These are phyloP conservation scores for Aspergillus sp. DNA, from an alignment of 2,329 filamentous ascomycete species.

Conservation along the genomic window DNA sequence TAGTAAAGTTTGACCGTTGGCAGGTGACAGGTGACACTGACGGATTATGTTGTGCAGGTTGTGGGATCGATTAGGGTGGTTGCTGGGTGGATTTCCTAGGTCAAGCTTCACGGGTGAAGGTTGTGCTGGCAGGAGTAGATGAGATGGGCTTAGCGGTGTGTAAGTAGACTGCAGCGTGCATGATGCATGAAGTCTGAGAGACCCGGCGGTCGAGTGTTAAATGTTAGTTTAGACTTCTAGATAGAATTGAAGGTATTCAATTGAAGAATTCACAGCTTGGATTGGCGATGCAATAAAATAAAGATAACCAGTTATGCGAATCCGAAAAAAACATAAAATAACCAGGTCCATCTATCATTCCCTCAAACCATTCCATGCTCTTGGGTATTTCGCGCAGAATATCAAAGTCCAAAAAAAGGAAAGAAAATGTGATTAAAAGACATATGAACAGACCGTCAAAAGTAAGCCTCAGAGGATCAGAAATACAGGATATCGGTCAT, in stretches of 20 bases:
- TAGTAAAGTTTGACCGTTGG: too few species aligned
- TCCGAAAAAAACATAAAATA: not conserved
- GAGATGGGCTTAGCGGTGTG: too few species aligned
- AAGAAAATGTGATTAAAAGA: not conserved
- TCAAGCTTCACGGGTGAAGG: too few species aligned
- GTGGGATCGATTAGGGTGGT: too few species aligned
- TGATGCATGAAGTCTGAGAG: too few species aligned
- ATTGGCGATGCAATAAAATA: not conserved
- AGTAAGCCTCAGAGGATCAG: not conserved
- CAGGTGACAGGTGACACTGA: too few species aligned
- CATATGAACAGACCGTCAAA: not conserved
- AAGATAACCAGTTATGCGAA: not conserved
- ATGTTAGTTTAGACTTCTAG: too few species aligned
- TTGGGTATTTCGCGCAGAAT: not conserved
- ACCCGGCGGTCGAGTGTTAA: too few species aligned
- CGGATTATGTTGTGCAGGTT: too few species aligned
- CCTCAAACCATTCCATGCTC: not conserved
- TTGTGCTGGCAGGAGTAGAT: too few species aligned
- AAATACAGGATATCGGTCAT: slow-evolving; percentile 4
- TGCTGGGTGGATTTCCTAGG: too few species aligned
- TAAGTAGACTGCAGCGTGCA: too few species aligned
- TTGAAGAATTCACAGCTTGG: not conserved
- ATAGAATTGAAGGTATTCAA: not conserved
- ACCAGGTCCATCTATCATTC: not conserved
- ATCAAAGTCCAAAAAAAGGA: not conserved